Base-by-base conservation (phyloP, 2,329 filamentous ascomycete genomes). In the Cercospora zeina region DNA sequence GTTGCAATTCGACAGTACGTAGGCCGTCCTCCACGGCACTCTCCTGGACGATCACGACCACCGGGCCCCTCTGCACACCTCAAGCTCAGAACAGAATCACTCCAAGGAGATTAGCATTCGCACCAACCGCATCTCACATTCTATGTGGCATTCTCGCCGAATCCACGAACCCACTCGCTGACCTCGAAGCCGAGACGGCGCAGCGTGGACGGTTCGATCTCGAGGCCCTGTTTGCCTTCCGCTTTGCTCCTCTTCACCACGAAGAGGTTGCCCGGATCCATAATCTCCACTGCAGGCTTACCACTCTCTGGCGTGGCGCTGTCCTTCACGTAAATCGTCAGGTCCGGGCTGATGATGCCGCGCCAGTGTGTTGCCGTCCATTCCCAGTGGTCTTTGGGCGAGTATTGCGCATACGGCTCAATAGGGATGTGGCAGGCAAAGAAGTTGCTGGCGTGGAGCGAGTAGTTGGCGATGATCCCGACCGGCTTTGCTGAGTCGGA, bases 351-450 rank as follows among this genome's bases (percentile, higher is more conserved):
- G 1, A 93, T 83, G 58, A 90, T 89, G 9, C 91, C 91, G 9
- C 93, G 87, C 93, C 93, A 97, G 21, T 97, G 83, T 47, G 90
- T 93, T 36, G 93, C 93, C 81, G 95, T 91, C 93, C 93, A 97
- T 75, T 96, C 90, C 92, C 93, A 97, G 77, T 97, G 93, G 70
- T 96, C 92, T n/a, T 89, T 83, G 0, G 90, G 87, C 14, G 86
- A 84, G 74, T 96, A 96, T 6, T 83, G 81, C 72, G 96, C 92
- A 16, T 82, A 79, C 10, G 64, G 53, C 24, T 67, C 68, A 67
- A 96, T 91, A 1, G 89, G 88, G 47, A 93, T 86, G 13, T 82
- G 80, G 59, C 85, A 86, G 1, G 92, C 89, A 73, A 89, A 93
- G 53, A 82, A 80, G 73, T 97, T 90, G 0, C 90, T 88, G 0